phyloP scores from a whole-genome alignment of 2,329 filamentous ascomycete genomes.

The Fusarium sp. region DNA sequence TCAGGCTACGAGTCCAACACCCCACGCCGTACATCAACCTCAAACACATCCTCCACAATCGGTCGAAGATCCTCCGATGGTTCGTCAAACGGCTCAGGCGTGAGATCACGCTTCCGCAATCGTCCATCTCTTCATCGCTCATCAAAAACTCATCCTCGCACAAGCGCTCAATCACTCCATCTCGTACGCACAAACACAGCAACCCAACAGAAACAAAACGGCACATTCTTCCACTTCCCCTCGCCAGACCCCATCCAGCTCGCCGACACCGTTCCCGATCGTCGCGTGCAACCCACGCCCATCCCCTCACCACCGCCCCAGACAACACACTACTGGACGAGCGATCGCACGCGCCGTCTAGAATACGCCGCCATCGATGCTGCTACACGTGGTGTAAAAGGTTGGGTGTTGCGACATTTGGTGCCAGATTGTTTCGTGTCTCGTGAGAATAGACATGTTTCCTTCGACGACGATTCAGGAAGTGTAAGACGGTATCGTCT shows the following conservation, averaged over 20 bases:
- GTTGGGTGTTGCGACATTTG: slow-evolving; percentile 67
- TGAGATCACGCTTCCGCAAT: slow-evolving; percentile 49
- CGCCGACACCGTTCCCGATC: slow-evolving; percentile 36
- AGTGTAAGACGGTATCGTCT: slow-evolving; percentile 72
- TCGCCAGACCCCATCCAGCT: slow-evolving; percentile 54
- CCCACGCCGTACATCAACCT: slow-evolving; percentile 53
- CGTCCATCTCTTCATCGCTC: slow-evolving; percentile 58
- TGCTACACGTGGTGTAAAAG: slow-evolving; percentile 67
- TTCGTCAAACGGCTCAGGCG: slow-evolving; percentile 40
- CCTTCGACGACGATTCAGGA: slow-evolving; percentile 71
- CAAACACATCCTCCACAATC: slow-evolving; percentile 45
- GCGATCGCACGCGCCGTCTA: slow-evolving; percentile 68
- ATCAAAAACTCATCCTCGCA: slow-evolving; percentile 51
- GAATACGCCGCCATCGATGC: slow-evolving; percentile 76
- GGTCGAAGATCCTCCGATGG: slow-evolving; percentile 51
- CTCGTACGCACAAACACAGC: slow-evolving; percentile 50
- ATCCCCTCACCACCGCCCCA: slow-evolving; percentile 61
- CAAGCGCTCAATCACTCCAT: slow-evolving; percentile 50
- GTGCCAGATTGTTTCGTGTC: slow-evolving; percentile 71
- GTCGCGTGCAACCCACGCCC: slow-evolving; percentile 33
- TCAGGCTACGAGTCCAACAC: slow-evolving; percentile 68
- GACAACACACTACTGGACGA: slow-evolving; percentile 75
- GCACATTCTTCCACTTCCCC: slow-evolving; percentile 63
- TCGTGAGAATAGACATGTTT: slow-evolving; percentile 59
- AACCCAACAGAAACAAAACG: slow-evolving; percentile 38